Evolutionary conservation across 1,284 basidiomycete genomes (phyloP), one percentile per base, ranked within the genome.

Genomic region (Mrakiaceae sp.): DNA sequence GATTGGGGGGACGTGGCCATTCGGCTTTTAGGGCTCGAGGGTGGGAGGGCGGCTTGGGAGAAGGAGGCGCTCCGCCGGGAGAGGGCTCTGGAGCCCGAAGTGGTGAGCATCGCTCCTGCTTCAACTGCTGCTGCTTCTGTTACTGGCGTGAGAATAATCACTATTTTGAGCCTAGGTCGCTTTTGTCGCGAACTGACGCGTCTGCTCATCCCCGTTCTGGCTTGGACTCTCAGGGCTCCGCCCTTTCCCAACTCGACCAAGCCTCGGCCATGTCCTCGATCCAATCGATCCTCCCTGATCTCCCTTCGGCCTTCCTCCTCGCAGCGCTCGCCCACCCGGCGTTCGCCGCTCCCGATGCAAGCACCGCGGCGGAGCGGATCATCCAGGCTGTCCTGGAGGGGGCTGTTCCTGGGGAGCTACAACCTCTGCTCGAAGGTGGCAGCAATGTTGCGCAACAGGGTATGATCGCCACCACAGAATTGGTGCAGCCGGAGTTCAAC

Each of bases 381-480:
- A 60, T 60, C 58, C 27, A 49, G 12, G 58, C 58, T 16, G 46
- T 60, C 42, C 46, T 60, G 8, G 58, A 60, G n/a, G 49, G 49
- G 11, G 11, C 49, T 51, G 49, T 51, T 11, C 49, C 49, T 11
- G 49, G 11, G 11, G 49, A 51, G 11, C 49, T 51, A 11, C 49
- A 11, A 2, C 49, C 49, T 11, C 11, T 51, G 49, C 49, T 51
- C 49, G n/a, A 51, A 11, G 49, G 49, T n/a, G 49, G 27, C 27
- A 27, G 27, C 27, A 27, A 2, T 27, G 27, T 27, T 27, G 27
- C 27, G 27, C 27, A 27, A 27, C 27, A 27, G 27, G 27, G 27
- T 2, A 27, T 27, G 27, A 27, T 27, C 27, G 27, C 27, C 27
- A 27, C 27, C 27, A 27, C 27, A 27, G 27, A 27, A 27, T 27